phyloP scores from a whole-genome alignment of 2,329 filamentous ascomycete species.

The Plectosphaerella plurivora region DNA sequence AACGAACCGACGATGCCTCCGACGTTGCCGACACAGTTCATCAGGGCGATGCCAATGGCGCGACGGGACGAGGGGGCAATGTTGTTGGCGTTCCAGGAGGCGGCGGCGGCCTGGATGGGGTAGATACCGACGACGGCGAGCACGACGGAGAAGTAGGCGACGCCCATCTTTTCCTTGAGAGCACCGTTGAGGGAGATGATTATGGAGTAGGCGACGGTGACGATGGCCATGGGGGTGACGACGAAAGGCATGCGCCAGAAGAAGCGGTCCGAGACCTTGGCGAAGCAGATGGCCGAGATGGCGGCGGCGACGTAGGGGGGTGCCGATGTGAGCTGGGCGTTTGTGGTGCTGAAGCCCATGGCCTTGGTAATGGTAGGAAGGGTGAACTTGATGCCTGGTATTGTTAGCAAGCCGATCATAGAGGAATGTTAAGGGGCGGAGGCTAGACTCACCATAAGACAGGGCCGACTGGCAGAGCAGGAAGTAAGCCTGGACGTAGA shows the following conservation, averaged over 20 bases:
- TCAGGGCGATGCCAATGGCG: constrained; percentile 21
- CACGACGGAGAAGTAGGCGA: constrained; percentile 11
- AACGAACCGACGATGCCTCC: constrained; percentile 22
- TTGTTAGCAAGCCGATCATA: not conserved
- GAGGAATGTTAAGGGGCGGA: not conserved
- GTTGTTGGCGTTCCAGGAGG: constrained; percentile 16
- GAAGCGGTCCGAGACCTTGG: constrained; percentile 63
- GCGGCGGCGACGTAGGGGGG: constrained; percentile 59
- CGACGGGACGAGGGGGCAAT: constrained; percentile 16
- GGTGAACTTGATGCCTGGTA: constrained; percentile 15
- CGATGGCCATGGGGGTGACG: constrained; percentile 8
- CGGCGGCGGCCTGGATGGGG: constrained; percentile 9
- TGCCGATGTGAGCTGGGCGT: constrained; percentile 47
- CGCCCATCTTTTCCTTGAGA: constrained; percentile 4
- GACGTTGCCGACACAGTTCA: constrained; percentile 22
- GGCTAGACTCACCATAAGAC: not conserved
- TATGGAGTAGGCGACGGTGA: constrained; percentile 9
- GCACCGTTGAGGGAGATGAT: constrained; percentile 8
- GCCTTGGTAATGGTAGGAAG: constrained; percentile 19
- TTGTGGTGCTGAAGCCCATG: constrained; percentile 14
- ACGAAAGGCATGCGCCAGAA: constrained; percentile 49
- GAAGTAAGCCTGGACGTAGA: constrained; percentile 21
- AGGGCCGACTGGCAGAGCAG: constrained; percentile 13
- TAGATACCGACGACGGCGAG: constrained; percentile 11
- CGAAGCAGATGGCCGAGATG: constrained; percentile 56